Evolutionary conservation across 2,329 filamentous ascomycete species (phyloP).

Genomic region (Metarhizium guizhouense): DNA sequence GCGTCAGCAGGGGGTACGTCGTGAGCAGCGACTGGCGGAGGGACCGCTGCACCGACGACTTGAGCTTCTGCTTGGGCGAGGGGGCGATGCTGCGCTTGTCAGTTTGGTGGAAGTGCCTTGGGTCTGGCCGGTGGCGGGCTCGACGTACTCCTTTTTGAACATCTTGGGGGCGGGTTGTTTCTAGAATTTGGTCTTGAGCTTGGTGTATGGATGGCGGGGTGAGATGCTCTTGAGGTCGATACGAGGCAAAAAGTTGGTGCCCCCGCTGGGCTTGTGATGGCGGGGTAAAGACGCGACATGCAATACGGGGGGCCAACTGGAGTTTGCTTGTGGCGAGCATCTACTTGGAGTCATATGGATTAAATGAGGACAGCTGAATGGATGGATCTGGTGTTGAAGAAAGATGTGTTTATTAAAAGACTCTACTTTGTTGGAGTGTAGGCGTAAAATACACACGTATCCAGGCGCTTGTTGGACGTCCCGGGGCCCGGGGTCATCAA

Average conservation of each 20-base stretch:
- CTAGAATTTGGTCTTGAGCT: background rate
- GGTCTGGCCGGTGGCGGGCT: background rate
- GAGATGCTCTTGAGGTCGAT: too few relatives aligned
- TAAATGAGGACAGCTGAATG: too few relatives aligned
- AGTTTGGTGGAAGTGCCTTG: background rate
- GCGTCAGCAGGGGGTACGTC: conserved; percentile 76
- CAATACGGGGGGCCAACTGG: background rate
- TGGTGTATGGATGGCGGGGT: background rate
- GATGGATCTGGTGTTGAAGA: too few relatives aligned
- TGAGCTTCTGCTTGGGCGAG: conserved; percentile 88
- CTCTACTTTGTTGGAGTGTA: too few relatives aligned
- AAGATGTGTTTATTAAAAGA: too few relatives aligned
- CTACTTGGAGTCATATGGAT: too few relatives aligned
- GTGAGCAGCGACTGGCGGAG: conserved; percentile 76
- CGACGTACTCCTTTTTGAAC: conserved; percentile 82
- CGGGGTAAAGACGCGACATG: conserved; percentile 15
- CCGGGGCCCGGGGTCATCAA: too few relatives aligned
- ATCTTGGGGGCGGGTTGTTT: conserved; percentile 39
- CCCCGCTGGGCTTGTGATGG: conserved; percentile 3
- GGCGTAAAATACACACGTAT: too few relatives aligned
- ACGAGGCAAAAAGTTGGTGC: too few relatives aligned
- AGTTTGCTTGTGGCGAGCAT: too few relatives aligned
- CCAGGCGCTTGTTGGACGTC: too few relatives aligned
- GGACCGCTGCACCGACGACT: conserved; percentile 85
- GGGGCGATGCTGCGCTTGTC: conserved; percentile 52